Conservation (phyloP, 2,329 filamentous ascomycete species). For the Fonsecaea nubica region DNA sequence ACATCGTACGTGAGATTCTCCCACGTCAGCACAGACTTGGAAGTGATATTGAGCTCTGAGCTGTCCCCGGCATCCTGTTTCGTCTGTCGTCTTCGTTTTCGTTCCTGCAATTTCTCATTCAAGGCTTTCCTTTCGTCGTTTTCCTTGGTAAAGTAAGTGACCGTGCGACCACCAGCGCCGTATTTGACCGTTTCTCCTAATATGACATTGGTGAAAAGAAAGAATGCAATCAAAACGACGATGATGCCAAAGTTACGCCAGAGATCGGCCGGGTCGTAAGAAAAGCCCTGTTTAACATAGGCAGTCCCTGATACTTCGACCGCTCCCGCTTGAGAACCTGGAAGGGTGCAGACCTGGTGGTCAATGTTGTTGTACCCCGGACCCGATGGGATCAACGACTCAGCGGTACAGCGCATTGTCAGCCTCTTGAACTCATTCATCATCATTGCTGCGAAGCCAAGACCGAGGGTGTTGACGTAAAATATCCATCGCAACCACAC, state of each 20-base stretch:
- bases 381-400: slow-evolving; percentile 74
- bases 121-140: slow-evolving; percentile 48
- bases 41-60: slow-evolving; percentile 59
- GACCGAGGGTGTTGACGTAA: slow-evolving; percentile 75
- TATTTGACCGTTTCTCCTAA: slow-evolving; percentile 50
- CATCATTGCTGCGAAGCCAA: slow-evolving; percentile 80
- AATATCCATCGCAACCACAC: slow-evolving; percentile 82
- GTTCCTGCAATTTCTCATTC: slow-evolving; percentile 50
- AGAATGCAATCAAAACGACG: slow-evolving; percentile 46
- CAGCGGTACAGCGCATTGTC: slow-evolving; percentile 70
- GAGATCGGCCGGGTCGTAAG: slow-evolving; percentile 69
- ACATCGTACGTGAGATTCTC: slow-evolving; percentile 59
- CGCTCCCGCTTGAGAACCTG: slow-evolving; percentile 72
- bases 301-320: slow-evolving; percentile 67
- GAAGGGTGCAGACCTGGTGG: slow-evolving; percentile 80
- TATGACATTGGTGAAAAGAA: slow-evolving; percentile 48
- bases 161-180: slow-evolving; percentile 50
- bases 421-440: slow-evolving; percentile 80
- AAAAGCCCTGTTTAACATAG: slow-evolving; percentile 73
- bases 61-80: slow-evolving; percentile 47
- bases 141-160: slow-evolving; percentile 52
- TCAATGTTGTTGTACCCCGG: slow-evolving; percentile 72
- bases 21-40: slow-evolving; percentile 64
- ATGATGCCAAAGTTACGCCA: slow-evolving; percentile 67
- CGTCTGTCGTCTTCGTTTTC: slow-evolving; percentile 46